phyloP scores from a whole-genome alignment of 2,329 filamentous ascomycete species.

The Ophiocordyceps camponoti-leonardi region DNA sequence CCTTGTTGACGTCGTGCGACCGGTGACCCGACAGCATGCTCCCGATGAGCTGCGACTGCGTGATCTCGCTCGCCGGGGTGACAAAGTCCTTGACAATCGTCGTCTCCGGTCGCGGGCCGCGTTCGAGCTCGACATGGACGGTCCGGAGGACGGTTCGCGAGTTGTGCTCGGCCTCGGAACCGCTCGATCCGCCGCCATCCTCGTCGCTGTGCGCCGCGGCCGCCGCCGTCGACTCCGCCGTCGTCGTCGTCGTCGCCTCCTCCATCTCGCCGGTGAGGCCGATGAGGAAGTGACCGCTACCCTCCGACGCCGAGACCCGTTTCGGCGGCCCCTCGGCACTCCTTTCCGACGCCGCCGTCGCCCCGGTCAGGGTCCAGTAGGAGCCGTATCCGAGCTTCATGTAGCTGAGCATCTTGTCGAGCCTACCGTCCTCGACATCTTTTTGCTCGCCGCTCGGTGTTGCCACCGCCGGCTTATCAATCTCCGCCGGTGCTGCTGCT shows the following conservation, averaged over 20 bases:
- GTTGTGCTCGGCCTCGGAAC: conserved; percentile 19
- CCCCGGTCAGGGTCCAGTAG: conserved; percentile 37
- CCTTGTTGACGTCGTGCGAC: conserved; percentile 33
- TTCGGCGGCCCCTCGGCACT: background rate
- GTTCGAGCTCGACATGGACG: conserved; percentile 46
- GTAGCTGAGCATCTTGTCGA: conserved; percentile 43
- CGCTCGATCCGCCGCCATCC: conserved; percentile 10
- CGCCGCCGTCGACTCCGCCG: conserved; percentile 5
- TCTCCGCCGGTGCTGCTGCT: background rate
- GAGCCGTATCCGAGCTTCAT: conserved; percentile 51
- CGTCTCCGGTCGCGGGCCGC: conserved; percentile 21
- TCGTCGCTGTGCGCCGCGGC: conserved; percentile 6
- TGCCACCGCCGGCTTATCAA: background rate
- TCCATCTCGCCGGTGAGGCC: conserved; percentile 50
- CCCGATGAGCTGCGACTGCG: conserved; percentile 16
- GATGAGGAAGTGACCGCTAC: conserved; percentile 40
- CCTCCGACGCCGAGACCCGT: conserved; percentile 6
- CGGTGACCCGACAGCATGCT: conserved; percentile 14
- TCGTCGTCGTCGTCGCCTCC: conserved; percentile 15
- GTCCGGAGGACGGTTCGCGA: conserved; percentile 46
- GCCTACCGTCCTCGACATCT: conserved; percentile 17
- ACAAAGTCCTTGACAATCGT: conserved; percentile 27
- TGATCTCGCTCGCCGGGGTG: conserved; percentile 15
- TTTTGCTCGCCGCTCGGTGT: background rate
- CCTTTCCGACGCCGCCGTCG: conserved; percentile 8